Base-by-base conservation (phyloP, 192 early-diverging fungal genomes). In the Mortierella antarctica region DNA sequence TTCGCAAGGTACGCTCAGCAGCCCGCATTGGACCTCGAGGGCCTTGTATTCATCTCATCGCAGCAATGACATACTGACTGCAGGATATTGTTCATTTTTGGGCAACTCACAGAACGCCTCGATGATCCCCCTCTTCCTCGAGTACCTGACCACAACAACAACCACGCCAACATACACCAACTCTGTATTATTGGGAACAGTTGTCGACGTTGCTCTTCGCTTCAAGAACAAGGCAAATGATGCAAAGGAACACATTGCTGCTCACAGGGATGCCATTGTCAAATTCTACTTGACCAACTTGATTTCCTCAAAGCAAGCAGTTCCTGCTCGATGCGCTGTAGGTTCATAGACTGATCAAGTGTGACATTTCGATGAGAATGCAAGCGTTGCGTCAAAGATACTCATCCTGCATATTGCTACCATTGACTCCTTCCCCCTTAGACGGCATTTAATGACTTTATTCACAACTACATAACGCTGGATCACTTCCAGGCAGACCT, bases 141-240 rank as follows among this genome's bases (percentile, higher is more conserved):
- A 82, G 7, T 63, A 83, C 21, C 70, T 91, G 65, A 85, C 74
- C 45, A 58, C 82, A n/a, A 65, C 70, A 41, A 71, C 82, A n/a
- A 73, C 73, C 3, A 86, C 83, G 52, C 80, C 86, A 56, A 70
- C 82, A 10, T 86, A 83, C 55, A 79, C 67, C 17, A 86, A 86
- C 65, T 81, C 88, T 20, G 87, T 89, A 56, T 70, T 95, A 40
- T 65, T 94, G 18, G 91, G 92, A 42, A 91, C 86, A 20, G 75
- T 92, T 18, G 65, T 92, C 41, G 89, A 90, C 59, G 69, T 83
- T 5, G 85, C 90, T 23, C 66, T 88, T 65, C 89, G 84, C 21
- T 62, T 91, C 47, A 84, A 84, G 66, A 47, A 83, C 12, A 77
- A 70, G 7, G 53, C 68, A 12, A 63, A 77, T 42, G 62, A 23